Evolutionary conservation across 257 asterid species (phyloP).

Genomic region (Fraxinus anomala): DNA sequence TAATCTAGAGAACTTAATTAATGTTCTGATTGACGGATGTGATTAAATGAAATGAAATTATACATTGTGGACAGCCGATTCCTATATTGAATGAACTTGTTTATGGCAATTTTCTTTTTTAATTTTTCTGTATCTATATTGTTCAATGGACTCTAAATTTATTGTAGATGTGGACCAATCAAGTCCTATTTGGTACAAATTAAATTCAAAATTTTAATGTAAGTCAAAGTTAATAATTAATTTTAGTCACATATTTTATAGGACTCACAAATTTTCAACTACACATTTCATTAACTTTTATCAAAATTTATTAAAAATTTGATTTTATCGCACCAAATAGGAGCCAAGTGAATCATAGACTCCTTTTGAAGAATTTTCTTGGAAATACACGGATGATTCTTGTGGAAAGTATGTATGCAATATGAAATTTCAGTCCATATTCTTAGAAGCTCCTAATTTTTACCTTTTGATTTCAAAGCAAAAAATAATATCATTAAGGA

Average conservation of each 20-base stretch:
- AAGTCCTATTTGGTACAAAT: no score
- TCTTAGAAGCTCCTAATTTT: not conserved
- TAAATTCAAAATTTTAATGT: no score
- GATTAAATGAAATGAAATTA: conserved; percentile 17
- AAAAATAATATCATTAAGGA: no score
- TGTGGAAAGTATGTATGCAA: not conserved
- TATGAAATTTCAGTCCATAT: not conserved
- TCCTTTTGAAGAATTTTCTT: not conserved
- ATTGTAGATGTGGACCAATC: no score
- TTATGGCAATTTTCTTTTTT: conserved; percentile 4
- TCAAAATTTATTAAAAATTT: no score
- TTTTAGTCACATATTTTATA: no score
- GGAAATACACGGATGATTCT: not conserved
- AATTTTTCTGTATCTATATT: not conserved
- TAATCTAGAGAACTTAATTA: not conserved
- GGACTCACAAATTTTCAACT: no score
- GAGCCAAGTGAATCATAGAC: not conserved
- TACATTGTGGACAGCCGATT: conserved; percentile 42
- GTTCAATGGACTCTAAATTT: not conserved
- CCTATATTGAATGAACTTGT: conserved; percentile 27
- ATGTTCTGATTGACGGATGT: conserved; percentile 32
- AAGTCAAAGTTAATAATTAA: no score
- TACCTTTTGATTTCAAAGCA: not conserved
- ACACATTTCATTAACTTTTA: no score
- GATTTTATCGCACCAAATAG: no score